Evolutionary conservation across 2,329 filamentous ascomycete genomes (phyloP), one percentile per base, ranked within the genome.

Genomic region (Penicillium sp.): DNA sequence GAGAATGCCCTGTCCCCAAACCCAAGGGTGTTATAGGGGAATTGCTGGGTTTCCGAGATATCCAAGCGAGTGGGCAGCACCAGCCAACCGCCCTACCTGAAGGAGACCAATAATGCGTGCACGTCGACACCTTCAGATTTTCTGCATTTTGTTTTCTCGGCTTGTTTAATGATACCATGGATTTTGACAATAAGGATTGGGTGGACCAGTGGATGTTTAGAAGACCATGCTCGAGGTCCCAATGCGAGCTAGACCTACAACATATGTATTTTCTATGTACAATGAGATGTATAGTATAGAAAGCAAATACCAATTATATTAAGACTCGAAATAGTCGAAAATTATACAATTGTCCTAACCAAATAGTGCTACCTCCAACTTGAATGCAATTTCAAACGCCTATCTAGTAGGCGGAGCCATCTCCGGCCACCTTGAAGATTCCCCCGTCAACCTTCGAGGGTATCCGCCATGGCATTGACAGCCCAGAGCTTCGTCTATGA

Each of bases 1-100:
- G 90, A 67, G 90, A 95, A 71, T 99, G 94, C 70, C 94, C 94
- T 0, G 86, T 99, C 13, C 94, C 94, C 5, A 97, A 97, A 75
- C 93, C 94, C 0, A 82, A 85, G 32, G 92, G 92, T 3, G 76
- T 92, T 34, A 76, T 96, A 44, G 90, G 89, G 13, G 84, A 89
- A 69, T 79, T 93, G 64, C 75, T 94, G 59, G 90, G 90, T 0
- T 89, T 93, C 69, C 82, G 81, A 63, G 78, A 60, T 59, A 46
- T 68, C 65, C 64, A 61, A 47, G 61, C 56, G 18, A 63, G 58
- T 46, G 50, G 61, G 56, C 60, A 61, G 42, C 56, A 53, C 29
- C 55, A 59, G 44, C 53, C 57, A 52, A 58, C 40, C 38, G 60
- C 52, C 47, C 54, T 62, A 51, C 53, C 50, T 8, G 59, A 64